A percentile compares a stretch with the other conserved stretches of the same genome.
Conservation (phyloP, 352 stramenopile genomes). For the Phytophthora fragariae region DNA sequence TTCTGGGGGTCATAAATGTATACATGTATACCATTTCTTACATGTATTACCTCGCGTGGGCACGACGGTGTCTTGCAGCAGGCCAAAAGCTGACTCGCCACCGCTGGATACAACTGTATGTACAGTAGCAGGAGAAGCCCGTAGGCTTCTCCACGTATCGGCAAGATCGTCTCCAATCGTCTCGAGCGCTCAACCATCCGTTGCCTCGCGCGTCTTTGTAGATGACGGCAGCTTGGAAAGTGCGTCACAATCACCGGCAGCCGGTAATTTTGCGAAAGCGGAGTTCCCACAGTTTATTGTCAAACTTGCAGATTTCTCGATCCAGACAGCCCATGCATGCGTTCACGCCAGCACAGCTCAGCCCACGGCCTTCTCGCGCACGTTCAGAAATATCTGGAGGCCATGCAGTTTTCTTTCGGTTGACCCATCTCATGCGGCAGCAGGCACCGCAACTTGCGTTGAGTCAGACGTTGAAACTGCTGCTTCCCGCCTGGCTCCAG, state of each 20-base stretch:
- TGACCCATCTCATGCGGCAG: neutral
- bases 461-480: neutral
- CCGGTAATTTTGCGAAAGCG: neutral
- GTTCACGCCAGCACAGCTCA: neutral
- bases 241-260: slow-evolving; percentile 9
- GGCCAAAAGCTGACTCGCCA: too few species aligned
- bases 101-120: neutral
- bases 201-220: slow-evolving; percentile 12
- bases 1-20: neutral
- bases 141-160: slow-evolving; percentile 25
- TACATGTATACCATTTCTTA: neutral
- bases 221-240: slow-evolving; percentile 17
- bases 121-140: slow-evolving; percentile 1
- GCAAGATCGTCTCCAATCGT: slow-evolving; percentile 10
- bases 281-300: neutral
- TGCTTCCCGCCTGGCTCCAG: neutral
- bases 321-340: neutral
- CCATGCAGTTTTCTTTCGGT: neutral
- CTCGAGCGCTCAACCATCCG: slow-evolving; percentile 11
- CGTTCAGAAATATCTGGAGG: neutral
- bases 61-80: neutral
- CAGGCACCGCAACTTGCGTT: neutral
- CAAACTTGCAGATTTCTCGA: neutral
- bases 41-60: neutral
- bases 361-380: neutral